Percentiles rank a stretch among this genome's conserved stretches.
Conservation (phyloP, 148 eudicot genomes). For the Nyssa sinensis region DNA sequence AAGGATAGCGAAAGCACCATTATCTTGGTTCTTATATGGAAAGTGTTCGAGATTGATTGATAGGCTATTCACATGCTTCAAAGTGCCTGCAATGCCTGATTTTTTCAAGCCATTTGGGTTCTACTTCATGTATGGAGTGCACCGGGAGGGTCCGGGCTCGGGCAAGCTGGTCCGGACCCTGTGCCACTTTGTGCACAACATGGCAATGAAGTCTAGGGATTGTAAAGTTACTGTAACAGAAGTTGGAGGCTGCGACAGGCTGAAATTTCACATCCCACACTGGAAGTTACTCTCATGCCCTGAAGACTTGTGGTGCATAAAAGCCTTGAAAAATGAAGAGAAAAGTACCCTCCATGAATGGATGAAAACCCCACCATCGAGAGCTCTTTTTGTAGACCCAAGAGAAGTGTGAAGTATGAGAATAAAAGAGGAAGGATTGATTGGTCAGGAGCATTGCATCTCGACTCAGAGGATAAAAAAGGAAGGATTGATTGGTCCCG, state of each 20-base stretch:
- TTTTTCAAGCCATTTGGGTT: conserved; percentile 29
- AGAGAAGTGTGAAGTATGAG: conserved; percentile 41
- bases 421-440: too few relatives aligned
- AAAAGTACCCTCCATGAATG: conserved; percentile 13
- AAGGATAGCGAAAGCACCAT: conserved; percentile 20
- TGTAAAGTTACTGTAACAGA: conserved; percentile 31
- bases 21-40: conserved; percentile 13
- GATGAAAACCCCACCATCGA: conserved; percentile 13
- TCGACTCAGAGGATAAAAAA: too few relatives aligned
- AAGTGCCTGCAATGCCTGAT: conserved; percentile 20
- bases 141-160: conserved; percentile 25
- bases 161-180: conserved; percentile 27
- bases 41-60: conserved; percentile 14
- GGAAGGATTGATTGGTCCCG: too few relatives aligned
- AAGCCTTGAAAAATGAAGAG: conserved; percentile 21
- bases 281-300: conserved; percentile 34
- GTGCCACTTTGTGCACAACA: conserved; percentile 31
- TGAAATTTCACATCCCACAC: conserved; percentile 28
- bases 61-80: conserved; percentile 21
- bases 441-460: too few relatives aligned
- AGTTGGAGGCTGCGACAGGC: conserved; percentile 21
- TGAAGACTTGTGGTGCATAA: conserved; percentile 39
- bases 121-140: conserved; percentile 32
- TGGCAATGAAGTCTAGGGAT: conserved; percentile 21
- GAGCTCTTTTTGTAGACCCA: conserved; percentile 34